Base-by-base conservation (phyloP, 139 green algal species). In the Coccomyxa sp. region DNA sequence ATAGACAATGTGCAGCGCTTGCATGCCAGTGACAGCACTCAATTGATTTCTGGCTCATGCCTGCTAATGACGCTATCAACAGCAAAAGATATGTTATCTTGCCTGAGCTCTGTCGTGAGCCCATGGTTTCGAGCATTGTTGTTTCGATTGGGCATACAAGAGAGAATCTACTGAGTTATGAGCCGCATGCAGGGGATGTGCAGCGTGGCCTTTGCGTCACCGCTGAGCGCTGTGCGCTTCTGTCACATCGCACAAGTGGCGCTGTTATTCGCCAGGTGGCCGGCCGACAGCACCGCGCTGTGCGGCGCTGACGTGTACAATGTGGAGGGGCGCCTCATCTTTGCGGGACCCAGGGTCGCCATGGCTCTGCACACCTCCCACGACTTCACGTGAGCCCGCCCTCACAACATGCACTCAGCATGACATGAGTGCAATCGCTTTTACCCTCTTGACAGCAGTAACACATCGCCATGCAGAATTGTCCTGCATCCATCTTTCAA, bases 181-280 rank as follows among this genome's bases (percentile, higher is more conserved):
- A 73, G 68, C 68, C 31, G 68, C 68, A 37, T 73, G 68, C 2
- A 73, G 29, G 31, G 33, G 33, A 31, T 2, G 70, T 92, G 83
- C 77, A 79, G 81, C 38, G 74, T 92, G 37, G 85, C 78, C 5
- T 96, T 94, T 73, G 54, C 33, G 0, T 75, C 50, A 33, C 73
- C 86, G n/a, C 79, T 91, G 78, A 86, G 95, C 55, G 92, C 90
- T 0, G 75, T 97, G 68, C 84, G 90, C 22, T 96, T 94, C 79
- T 88, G 86, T 72, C 92, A 97, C 79, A 83, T 88, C 0, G 81
- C 82, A 50, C 90, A 95, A 81, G 73, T 85, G 31, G 55, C 82
- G 18, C 69, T 93, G 37, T 80, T 91, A 81, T 88, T 79, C 77
- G 78, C 75, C 18, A n/a, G 68, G 10, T 95, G 90, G 90, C 86